Evolutionary conservation across 2,329 filamentous ascomycete species (phyloP).

Genomic region (Diaporthe capsici): DNA sequence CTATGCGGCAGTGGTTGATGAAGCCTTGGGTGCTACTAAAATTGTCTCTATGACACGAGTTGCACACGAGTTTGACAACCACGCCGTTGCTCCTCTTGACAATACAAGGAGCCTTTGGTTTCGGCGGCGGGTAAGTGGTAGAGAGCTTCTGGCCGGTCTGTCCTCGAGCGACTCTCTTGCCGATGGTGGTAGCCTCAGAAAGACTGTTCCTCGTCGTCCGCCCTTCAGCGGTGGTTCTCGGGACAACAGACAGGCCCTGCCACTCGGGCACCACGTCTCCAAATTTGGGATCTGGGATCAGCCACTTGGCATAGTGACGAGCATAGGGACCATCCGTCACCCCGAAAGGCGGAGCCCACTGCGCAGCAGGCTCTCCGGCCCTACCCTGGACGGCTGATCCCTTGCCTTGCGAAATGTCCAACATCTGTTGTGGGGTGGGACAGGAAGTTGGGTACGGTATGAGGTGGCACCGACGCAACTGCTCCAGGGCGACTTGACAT

Average conservation of each 20-base stretch:
- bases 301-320: conserved; percentile 95
- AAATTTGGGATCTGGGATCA: conserved; percentile 89
- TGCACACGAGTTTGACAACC: conserved; percentile 90
- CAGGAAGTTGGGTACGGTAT: conserved; percentile 87
- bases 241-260: conserved; percentile 57
- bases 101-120: conserved; percentile 86
- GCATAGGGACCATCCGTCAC: conserved; percentile 94
- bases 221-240: conserved; percentile 72
- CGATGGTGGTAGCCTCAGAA: conserved; percentile 63
- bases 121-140: conserved; percentile 78
- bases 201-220: conserved; percentile 85
- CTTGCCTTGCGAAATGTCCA: conserved; percentile 80
- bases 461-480: conserved; percentile 90
- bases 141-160: conserved; percentile 74
- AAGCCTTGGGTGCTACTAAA: conserved; percentile 99
- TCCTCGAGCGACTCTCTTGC: conserved; percentile 66
- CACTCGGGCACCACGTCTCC: conserved; percentile 74
- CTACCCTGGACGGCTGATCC: conserved; percentile 77
- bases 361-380: conserved; percentile 75
- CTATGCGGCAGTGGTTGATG: conserved; percentile 98
- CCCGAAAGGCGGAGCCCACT: conserved; percentile 89
- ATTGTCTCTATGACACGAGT: conserved; percentile 89
- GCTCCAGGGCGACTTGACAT: conserved; percentile 93
- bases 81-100: conserved; percentile 89
- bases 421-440: conserved; percentile 75